Percentiles rank a stretch among this genome's conserved stretches.
Conservation (phyloP, 352 stramenopile species). For the Globisporangium spiculum region DNA sequence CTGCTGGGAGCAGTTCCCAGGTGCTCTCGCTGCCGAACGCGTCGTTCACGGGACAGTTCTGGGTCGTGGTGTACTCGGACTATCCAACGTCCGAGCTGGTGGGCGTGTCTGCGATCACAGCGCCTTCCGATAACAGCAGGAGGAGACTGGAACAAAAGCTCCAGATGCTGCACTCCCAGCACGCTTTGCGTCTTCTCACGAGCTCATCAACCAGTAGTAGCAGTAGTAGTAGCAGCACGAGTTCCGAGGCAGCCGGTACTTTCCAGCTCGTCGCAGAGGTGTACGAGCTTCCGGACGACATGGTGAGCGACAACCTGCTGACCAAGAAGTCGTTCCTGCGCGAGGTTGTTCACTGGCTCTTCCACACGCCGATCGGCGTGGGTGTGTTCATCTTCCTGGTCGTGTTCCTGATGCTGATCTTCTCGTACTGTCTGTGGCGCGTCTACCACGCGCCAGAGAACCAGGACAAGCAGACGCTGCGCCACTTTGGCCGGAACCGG, state of each 20-base stretch:
- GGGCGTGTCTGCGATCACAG: slow-evolving; percentile 11
- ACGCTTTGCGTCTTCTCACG: slow-evolving; percentile 9
- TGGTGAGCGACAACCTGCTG: slow-evolving; percentile 23
- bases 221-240: slow-evolving; percentile 6
- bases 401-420: slow-evolving; percentile 37
- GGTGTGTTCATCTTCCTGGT: slow-evolving; percentile 44
- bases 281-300: slow-evolving; percentile 27
- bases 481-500: slow-evolving; percentile 18
- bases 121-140: not conserved
- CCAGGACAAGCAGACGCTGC: slow-evolving; percentile 45
- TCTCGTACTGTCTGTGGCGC: slow-evolving; percentile 56
- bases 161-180: slow-evolving; percentile 8
- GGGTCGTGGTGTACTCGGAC: slow-evolving; percentile 71
- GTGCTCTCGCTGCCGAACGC: slow-evolving; percentile 44
- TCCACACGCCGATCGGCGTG: slow-evolving; percentile 38
- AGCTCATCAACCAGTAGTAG: not conserved
- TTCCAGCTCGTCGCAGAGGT: slow-evolving; percentile 47
- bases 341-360: slow-evolving; percentile 50
- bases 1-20: slow-evolving; percentile 21
- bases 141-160: slow-evolving; percentile 1
- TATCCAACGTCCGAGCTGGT: slow-evolving; percentile 31
- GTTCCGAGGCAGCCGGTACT: slow-evolving; percentile 2
- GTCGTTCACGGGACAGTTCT: slow-evolving; percentile 65
- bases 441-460: slow-evolving; percentile 59
- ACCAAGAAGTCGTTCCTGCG: slow-evolving; percentile 49